A percentile compares a stretch with the other conserved stretches of the same genome.
Evolutionary conservation across 257 asterid species (phyloP).

Genomic region (Solanum acaule): DNA sequence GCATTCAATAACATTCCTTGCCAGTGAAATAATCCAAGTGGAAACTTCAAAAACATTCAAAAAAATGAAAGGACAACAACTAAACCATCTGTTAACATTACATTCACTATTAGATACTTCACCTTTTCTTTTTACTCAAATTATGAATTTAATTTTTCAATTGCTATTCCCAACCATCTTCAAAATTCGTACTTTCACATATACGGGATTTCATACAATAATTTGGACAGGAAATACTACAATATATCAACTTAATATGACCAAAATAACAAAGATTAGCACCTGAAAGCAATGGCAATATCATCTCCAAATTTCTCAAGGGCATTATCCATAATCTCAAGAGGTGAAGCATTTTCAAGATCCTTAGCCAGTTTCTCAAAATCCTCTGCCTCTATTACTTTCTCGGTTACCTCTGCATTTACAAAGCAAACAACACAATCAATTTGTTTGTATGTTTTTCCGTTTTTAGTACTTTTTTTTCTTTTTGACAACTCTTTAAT

Average conservation of each 20-base stretch:
- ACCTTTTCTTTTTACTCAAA: background rate
- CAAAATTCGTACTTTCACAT: background rate
- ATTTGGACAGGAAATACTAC: background rate
- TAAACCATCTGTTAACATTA: background rate
- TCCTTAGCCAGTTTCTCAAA: conserved; percentile 30
- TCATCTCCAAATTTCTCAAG: conserved; percentile 45
- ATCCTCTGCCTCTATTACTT: conserved; percentile 17
- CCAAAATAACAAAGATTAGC: background rate
- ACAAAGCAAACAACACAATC: background rate
- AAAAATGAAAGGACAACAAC: background rate
- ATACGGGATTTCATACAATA: background rate
- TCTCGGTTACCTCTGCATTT: conserved; percentile 26
- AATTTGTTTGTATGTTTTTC: background rate
- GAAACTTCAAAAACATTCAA: background rate
- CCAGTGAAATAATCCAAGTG: background rate
- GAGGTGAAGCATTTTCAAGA: conserved; percentile 53
- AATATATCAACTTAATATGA: background rate
- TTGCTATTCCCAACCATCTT: background rate
- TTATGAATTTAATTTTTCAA: background rate
- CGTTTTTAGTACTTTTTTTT: background rate
- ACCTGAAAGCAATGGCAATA: conserved; percentile 82
- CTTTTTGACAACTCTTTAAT: too few species aligned
- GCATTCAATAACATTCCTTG: background rate
- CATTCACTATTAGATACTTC: background rate
- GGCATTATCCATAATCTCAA: conserved; percentile 51